phyloP scores from a whole-genome alignment of 2,329 filamentous ascomycete genomes.

The Stemphylium vesicarium region DNA sequence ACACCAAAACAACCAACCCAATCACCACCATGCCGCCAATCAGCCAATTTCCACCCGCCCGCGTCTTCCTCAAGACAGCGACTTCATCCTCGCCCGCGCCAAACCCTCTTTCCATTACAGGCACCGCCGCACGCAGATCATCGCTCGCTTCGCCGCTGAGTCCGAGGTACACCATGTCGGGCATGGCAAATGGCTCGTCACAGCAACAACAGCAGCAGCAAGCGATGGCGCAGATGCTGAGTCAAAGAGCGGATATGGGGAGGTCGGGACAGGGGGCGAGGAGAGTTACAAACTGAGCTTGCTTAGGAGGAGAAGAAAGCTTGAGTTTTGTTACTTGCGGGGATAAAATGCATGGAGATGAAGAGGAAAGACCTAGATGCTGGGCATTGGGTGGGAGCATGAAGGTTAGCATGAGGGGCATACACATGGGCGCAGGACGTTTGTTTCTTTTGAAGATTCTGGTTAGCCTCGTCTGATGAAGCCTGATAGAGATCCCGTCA shows the following conservation, averaged over 20 bases:
- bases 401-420: no score
- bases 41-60: constrained; percentile 42
- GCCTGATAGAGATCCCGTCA: no score
- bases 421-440: no score
- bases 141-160: constrained; percentile 18
- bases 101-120: constrained; percentile 7
- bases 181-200: constrained; percentile 2
- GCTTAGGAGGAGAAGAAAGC: no score
- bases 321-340: no score
- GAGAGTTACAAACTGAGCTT: constrained; percentile 6
- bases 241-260: constrained; percentile 27
- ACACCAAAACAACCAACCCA: not conserved
- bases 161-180: constrained; percentile 23
- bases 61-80: constrained; percentile 38
- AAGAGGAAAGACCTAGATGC: no score
- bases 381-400: no score
- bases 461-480: no score
- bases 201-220: constrained; percentile 24
- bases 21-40: constrained; percentile 36
- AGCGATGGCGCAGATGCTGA: constrained; percentile 33
- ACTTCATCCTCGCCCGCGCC: constrained; percentile 6
- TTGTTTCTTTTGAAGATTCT: no score
- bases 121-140: constrained; percentile 8
- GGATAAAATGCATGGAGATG: not conserved
- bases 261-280: not conserved